Evolutionary conservation across 768 basidiomycete species (phyloP).

Genomic region (Amanita brunnescens): DNA sequence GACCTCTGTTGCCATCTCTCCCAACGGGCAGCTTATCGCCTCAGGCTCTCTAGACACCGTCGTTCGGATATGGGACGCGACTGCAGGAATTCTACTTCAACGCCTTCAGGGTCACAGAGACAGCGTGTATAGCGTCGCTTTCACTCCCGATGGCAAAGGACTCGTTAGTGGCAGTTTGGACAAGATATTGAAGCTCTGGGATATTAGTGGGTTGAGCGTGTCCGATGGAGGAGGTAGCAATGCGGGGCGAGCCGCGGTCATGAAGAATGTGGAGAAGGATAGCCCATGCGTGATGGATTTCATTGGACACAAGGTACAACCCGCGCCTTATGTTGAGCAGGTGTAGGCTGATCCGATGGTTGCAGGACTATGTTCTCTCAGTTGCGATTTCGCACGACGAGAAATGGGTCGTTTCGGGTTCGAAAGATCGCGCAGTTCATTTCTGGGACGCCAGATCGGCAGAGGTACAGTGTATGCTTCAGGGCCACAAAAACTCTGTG

Average conservation of each 20-base stretch:
- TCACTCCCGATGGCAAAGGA: conserved; percentile 86
- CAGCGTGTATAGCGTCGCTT: conserved; percentile 83
- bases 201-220: conserved; percentile 62
- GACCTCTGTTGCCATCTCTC: conserved; percentile 72
- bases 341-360: not conserved
- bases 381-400: conserved; percentile 84
- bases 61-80: conserved; percentile 78
- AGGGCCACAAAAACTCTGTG: conserved; percentile 55
- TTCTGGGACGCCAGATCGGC: conserved; percentile 79
- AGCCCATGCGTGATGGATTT: conserved; percentile 73
- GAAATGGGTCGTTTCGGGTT: conserved; percentile 88
- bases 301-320: conserved; percentile 79
- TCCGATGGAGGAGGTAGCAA: conserved; percentile 6
- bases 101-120: conserved; percentile 72
- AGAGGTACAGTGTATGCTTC: conserved; percentile 87
- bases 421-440: conserved; percentile 92
- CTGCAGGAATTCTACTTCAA: conserved; percentile 57
- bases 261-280: conserved; percentile 33
- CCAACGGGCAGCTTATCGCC: conserved; percentile 57
- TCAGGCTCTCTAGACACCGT: conserved; percentile 69
- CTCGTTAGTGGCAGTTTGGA: conserved; percentile 90
- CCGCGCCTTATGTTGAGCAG: not conserved
- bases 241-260: conserved; percentile 1
- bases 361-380: conserved; percentile 51
- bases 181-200: conserved; percentile 85